Evolutionary conservation across 106 monocot species (phyloP).

Genomic region (Posidonia australis): DNA sequence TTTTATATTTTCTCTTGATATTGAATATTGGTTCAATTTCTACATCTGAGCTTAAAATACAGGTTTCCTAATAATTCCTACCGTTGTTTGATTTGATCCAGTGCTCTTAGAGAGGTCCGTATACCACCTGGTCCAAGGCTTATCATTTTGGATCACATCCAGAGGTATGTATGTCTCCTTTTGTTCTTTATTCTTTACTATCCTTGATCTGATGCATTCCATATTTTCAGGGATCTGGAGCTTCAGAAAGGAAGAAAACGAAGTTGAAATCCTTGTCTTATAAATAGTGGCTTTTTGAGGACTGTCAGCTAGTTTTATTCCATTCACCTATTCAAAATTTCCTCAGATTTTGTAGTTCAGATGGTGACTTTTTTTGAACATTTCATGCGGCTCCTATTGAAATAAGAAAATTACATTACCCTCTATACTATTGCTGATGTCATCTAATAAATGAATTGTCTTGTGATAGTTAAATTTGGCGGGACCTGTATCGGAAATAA

Average conservation of each 20-base stretch:
- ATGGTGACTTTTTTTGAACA: no score
- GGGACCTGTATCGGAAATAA: no score
- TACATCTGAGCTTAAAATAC: not conserved
- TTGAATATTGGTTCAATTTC: not conserved
- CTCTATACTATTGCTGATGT: no score
- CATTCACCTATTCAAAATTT: not conserved
- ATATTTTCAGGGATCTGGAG: slow-evolving; percentile 6
- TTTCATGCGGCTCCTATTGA: no score
- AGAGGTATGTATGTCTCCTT: slow-evolving; percentile 6
- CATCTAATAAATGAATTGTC: no score
- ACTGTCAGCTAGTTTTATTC: not conserved
- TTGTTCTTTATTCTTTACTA: not conserved
- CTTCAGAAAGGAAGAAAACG: slow-evolving; percentile 1
- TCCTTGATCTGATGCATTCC: not conserved
- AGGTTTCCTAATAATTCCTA: not conserved
- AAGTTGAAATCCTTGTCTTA: not conserved
- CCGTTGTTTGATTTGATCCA: not conserved
- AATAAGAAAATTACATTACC: no score
- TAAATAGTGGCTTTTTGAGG: not conserved
- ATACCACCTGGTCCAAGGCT: slow-evolving; percentile 23
- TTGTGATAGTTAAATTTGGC: no score
- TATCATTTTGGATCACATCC: slow-evolving; percentile 21
- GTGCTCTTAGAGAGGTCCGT: slow-evolving; percentile 15
- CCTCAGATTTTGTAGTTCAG: no score
- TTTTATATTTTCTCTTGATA: not conserved